These are phyloP conservation scores for Carex scoparia DNA, from an alignment of 176 grass and related monocot species.

Conservation along the genomic window DNA sequence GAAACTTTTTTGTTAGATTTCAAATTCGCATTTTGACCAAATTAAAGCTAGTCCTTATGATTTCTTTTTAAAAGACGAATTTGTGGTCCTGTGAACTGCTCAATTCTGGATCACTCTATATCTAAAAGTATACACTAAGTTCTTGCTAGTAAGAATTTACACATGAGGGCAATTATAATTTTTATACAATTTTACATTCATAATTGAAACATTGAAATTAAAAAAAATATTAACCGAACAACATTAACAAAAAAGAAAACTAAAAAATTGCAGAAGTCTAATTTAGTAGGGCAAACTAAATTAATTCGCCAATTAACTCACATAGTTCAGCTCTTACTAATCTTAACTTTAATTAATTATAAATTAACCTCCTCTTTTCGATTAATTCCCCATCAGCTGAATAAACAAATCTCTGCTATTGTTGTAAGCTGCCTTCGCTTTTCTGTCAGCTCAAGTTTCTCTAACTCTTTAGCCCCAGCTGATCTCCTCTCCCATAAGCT, in stretches of 20 bases:
- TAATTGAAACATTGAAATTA: not conserved
- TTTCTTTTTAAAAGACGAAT: too few species aligned
- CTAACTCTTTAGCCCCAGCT: not conserved
- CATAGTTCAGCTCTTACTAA: not conserved
- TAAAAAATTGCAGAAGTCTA: not conserved
- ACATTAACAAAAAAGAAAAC: not conserved
- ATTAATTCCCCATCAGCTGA: not conserved
- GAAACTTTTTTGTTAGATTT: too few species aligned
- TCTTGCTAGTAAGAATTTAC: not conserved
- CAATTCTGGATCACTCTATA: not conserved
- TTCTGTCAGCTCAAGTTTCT: not conserved
- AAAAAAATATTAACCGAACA: not conserved
- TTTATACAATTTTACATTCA: not conserved
- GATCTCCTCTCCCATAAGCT: conserved; percentile 29
- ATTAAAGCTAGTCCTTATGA: too few species aligned
- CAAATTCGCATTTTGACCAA: too few species aligned
- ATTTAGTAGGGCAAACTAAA: not conserved
- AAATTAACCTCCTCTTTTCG: not conserved
- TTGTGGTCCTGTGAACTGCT: too few species aligned
- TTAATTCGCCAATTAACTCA: not conserved
- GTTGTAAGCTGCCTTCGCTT: not conserved
- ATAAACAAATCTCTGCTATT: not conserved
- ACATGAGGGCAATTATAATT: not conserved
- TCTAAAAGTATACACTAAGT: too few species aligned
- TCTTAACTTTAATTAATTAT: not conserved